Evolutionary conservation across 164 flowering plant genomes (phyloP), one percentile per base, ranked within the genome.

Genomic region (Brasenia schreberi): DNA sequence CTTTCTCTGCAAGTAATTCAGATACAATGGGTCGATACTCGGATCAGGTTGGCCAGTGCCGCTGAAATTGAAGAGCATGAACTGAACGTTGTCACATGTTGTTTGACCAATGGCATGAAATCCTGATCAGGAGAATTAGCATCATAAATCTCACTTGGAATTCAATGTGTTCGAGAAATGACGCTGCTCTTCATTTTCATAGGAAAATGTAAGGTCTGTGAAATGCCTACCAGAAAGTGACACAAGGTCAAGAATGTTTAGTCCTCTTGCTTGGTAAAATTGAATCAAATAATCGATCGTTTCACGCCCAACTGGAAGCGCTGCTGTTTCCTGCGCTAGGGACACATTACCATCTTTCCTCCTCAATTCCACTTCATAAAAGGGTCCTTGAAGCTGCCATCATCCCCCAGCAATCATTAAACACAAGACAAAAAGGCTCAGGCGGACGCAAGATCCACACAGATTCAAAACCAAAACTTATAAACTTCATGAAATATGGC

Each of bases 31-130:
- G 19, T 81, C 67, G 19, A 92, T 66, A 33, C 85, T 71, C 0
- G 89, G 77, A 63, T 84, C 91, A 0, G 88, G 69, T 45, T 73
- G 76, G 9, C 77, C 70, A 0, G 82, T 86, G 61, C 81, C 79
- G 0, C 76, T 75, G 80, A 53, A 80, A 74, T 84, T 78, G 70
- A 72, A 82, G n/a, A 89, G 75, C 72, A 92, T 72, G 61, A 78
- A 1, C 63, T 83, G 82, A 4, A 92, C n/a, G 2, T 82, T 60
- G 1, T 71, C 87, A 62, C 97, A 92, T 7, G 83, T 64, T 17
- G 77, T 43, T 75, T 87, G 80, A 59, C 97, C 94, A 14, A 92
- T 82, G 5, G 96, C 89, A 73, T 92, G 98, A 12, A 86, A 83
- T 16, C 97, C 93, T 87, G 70, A 5, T 53, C 2, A 33, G 3